These are phyloP conservation scores for Saccharomycopsis phalli DNA, from an alignment of 1,139 yeast species.

Conservation along the genomic window DNA sequence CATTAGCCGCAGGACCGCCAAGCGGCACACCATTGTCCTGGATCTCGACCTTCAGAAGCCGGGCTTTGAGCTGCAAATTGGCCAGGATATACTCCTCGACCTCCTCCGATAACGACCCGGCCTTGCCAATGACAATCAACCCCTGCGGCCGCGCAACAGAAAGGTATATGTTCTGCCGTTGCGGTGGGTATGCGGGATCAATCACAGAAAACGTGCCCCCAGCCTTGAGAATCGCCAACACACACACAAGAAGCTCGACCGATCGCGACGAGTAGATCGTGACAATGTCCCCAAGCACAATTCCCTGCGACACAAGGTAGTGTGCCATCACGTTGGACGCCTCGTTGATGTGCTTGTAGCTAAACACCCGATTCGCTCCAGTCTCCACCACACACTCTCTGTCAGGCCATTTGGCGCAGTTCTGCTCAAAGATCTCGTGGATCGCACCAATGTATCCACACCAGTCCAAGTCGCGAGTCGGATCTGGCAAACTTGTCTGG, in stretches of 20 bases:
- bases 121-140: constrained; percentile 79
- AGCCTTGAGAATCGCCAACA: constrained; percentile 94
- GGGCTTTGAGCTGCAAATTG: constrained; percentile 63
- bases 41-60: constrained; percentile 69
- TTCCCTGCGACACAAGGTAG: constrained; percentile 71
- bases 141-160: constrained; percentile 92
- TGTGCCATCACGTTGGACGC: constrained; percentile 95
- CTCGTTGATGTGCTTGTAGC: constrained; percentile 77
- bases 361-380: constrained; percentile 60
- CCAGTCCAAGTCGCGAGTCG: constrained; percentile 85
- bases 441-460: constrained; percentile 86
- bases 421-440: constrained; percentile 84
- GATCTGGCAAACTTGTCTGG: constrained; percentile 73
- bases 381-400: constrained; percentile 91
- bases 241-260: constrained; percentile 92
- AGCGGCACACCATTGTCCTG: constrained; percentile 65
- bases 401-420: constrained; percentile 77
- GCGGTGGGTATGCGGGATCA: constrained; percentile 98
- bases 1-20: constrained; percentile 41
- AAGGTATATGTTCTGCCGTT: constrained; percentile 87
- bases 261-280: constrained; percentile 98
- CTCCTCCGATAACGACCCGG: constrained; percentile 68
- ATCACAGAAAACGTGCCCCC: constrained; percentile 98
- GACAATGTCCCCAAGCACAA: constrained; percentile 85
- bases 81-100: constrained; percentile 69